phyloP scores from a whole-genome alignment of 2,329 filamentous ascomycete species.

The Ophiosphaerella narmari region DNA sequence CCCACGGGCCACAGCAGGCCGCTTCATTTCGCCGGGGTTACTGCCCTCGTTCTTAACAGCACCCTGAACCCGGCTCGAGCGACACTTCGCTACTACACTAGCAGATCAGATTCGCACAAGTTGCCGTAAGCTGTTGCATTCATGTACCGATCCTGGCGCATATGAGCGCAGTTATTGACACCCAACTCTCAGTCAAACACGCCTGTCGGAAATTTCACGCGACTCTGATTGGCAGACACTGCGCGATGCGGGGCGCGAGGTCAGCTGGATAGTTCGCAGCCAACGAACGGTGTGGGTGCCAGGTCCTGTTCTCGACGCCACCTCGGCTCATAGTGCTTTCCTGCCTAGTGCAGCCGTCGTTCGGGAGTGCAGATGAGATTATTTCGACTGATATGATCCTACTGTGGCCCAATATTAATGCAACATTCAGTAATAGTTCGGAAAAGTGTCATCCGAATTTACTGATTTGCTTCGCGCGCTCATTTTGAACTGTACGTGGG shows the following conservation, averaged over 20 bases:
- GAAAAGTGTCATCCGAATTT: not conserved
- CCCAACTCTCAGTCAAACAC: not conserved
- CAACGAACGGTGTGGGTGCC: slow-evolving; percentile 2
- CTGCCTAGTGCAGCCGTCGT: not conserved
- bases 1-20: not conserved
- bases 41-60: slow-evolving; percentile 1
- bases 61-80: slow-evolving; percentile 1
- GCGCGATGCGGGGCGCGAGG: not conserved
- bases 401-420: not conserved
- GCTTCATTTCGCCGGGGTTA: not conserved
- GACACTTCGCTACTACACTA: not conserved
- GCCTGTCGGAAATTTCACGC: slow-evolving; percentile 1
- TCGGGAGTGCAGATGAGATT: not conserved
- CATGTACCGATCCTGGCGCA: slow-evolving; percentile 11
- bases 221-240: not conserved
- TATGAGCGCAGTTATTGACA: slow-evolving; percentile 7
- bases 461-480: not conserved
- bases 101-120: not conserved
- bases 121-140: slow-evolving; percentile 4
- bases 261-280: slow-evolving; percentile 6
- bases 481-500: not conserved
- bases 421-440: not conserved
- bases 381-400: not conserved
- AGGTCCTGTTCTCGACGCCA: not conserved
- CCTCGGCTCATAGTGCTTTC: not conserved